phyloP scores from a whole-genome alignment of 2,329 filamentous ascomycete genomes.

The Claviceps maximensis region DNA sequence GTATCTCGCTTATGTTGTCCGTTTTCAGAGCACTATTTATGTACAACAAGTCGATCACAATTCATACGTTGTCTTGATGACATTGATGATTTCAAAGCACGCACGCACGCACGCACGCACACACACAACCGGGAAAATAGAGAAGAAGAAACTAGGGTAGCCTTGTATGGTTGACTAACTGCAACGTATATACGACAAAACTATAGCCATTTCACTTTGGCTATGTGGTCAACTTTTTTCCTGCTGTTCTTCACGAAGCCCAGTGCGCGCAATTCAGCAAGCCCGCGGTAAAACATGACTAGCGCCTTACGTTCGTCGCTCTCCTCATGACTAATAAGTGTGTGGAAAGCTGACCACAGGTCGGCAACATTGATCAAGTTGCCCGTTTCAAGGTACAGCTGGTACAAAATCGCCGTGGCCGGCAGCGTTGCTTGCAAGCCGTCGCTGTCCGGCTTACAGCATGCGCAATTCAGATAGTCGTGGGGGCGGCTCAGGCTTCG shows the following conservation, averaged over 20 bases:
- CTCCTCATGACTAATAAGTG: constrained; percentile 38
- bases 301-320: constrained; percentile 44
- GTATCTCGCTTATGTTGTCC: neutral
- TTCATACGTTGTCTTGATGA: neutral
- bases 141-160: neutral
- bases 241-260: constrained; percentile 81
- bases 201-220: constrained; percentile 69
- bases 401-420: constrained; percentile 61
- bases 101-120: neutral
- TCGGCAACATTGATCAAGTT: constrained; percentile 67
- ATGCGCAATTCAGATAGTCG: constrained; percentile 64
- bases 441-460: constrained; percentile 40
- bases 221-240: constrained; percentile 85
- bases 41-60: neutral
- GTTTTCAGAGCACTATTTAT: neutral
- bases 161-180: neutral
- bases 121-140: neutral
- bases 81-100: neutral
- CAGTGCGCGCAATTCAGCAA: constrained; percentile 74
- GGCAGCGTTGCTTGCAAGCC: constrained; percentile 50
- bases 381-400: constrained; percentile 66
- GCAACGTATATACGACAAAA: neutral
- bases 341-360: constrained; percentile 64
- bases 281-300: constrained; percentile 68
- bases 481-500: constrained; percentile 59